These are phyloP conservation scores for Phytopythium ostracodes DNA, from an alignment of 352 stramenopile genomes.

Conservation along the genomic window DNA sequence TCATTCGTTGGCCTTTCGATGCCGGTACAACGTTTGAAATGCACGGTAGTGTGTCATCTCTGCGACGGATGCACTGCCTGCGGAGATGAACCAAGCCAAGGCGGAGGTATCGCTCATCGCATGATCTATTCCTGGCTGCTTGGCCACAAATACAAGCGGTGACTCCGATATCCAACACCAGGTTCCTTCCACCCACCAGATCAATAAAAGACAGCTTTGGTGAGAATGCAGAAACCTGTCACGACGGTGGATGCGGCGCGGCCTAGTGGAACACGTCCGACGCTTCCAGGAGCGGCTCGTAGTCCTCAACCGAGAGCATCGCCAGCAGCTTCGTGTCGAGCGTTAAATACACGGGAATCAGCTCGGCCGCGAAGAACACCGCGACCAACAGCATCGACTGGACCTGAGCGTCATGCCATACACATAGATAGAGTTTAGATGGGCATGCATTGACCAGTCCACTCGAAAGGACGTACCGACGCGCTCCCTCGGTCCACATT, in stretches of 20 bases:
- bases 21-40: neutral
- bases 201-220: neutral
- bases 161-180: too few species aligned
- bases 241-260: neutral
- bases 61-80: too few species aligned
- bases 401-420: too few species aligned
- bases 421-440: neutral
- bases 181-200: neutral
- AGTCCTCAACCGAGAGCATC: constrained; percentile 81
- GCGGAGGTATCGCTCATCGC: too few species aligned
- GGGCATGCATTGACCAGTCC: neutral
- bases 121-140: neutral
- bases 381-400: constrained; percentile 83
- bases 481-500: constrained; percentile 67
- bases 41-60: neutral
- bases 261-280: constrained; percentile 50
- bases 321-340: constrained; percentile 68
- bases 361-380: constrained; percentile 74
- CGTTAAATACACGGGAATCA: constrained; percentile 76
- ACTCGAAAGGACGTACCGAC: constrained; percentile 33
- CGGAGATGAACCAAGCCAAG: too few species aligned
- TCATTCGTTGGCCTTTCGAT: neutral
- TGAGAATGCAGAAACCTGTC: too few species aligned
- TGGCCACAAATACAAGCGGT: too few species aligned
- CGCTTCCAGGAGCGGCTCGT: constrained; percentile 63